A percentile compares a stretch with the other conserved stretches of the same genome.
These are phyloP conservation scores for Sparassis latifolia DNA, from an alignment of 1,284 basidiomycete species.

Conservation along the genomic window DNA sequence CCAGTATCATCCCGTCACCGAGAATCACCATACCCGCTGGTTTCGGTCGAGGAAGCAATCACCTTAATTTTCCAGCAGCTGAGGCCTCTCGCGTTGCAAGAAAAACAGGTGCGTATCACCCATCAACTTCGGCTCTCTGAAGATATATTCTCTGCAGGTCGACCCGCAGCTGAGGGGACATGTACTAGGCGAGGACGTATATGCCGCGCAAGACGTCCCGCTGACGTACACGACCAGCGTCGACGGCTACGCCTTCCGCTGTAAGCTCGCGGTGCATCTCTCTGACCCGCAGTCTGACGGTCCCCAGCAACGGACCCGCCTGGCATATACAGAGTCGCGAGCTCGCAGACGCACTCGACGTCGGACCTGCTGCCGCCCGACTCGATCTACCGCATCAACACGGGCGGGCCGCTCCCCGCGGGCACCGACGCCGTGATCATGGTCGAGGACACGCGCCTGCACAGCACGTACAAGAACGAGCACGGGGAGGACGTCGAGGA, in stretches of 20 bases:
- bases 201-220: conserved; percentile 59
- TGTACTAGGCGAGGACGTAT: conserved; percentile 72
- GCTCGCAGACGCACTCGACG: conserved; percentile 41
- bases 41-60: conserved; percentile 63
- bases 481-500: conserved; percentile 46
- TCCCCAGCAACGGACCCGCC: conserved; percentile 48
- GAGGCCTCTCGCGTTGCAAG: conserved; percentile 26
- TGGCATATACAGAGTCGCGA: conserved; percentile 69
- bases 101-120: conserved; percentile 24
- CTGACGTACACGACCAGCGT: conserved; percentile 69
- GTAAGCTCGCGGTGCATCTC: conserved; percentile 31
- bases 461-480: conserved; percentile 36
- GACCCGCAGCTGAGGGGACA: conserved; percentile 50
- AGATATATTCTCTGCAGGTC: conserved; percentile 35
- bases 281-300: neutral
- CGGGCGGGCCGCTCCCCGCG: conserved; percentile 67
- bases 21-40: conserved; percentile 70
- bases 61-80: conserved; percentile 48
- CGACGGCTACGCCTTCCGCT: conserved; percentile 80
- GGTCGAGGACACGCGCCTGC: conserved; percentile 84
- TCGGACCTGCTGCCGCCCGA: conserved; percentile 39
- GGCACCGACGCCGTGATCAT: conserved; percentile 81
- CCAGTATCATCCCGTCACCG: conserved; percentile 62
- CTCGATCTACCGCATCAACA: conserved; percentile 71
- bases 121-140: neutral